Conservation (phyloP, 805 yeast genomes). For the Priceomyces medius region DNA sequence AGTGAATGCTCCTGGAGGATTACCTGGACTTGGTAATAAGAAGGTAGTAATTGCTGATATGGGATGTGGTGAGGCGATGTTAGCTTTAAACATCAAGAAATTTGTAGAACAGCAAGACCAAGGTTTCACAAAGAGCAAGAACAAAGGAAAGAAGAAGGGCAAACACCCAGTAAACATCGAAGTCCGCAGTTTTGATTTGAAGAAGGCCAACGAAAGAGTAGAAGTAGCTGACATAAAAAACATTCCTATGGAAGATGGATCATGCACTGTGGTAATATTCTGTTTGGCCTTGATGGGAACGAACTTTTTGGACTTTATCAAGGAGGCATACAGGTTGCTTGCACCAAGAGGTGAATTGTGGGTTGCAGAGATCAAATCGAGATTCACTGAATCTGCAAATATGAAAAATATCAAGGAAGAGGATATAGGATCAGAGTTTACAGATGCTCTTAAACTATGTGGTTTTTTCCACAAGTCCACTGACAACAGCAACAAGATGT, state of each 20-base stretch:
- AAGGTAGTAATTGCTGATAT: constrained; percentile 88
- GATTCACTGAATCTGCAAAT: constrained; percentile 62
- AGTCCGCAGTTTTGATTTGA: constrained; percentile 89
- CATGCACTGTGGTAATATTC: constrained; percentile 86
- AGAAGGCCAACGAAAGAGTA: constrained; percentile 81
- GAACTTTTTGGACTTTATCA: constrained; percentile 85
- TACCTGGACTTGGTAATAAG: constrained; percentile 69
- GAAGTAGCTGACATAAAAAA: constrained; percentile 95
- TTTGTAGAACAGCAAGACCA: constrained; percentile 38
- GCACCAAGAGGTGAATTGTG: constrained; percentile 93
- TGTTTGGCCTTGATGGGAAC: constrained; percentile 98
- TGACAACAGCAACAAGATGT: constrained; percentile 88
- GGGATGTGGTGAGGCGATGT: constrained; percentile 98
- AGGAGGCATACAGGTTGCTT: constrained; percentile 83
- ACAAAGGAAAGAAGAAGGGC: constrained; percentile 26
- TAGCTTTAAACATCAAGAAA: constrained; percentile 63
- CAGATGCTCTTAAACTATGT: constrained; percentile 65
- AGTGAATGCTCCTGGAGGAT: constrained; percentile 95
- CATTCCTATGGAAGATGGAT: constrained; percentile 78
- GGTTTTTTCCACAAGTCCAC: constrained; percentile 90
- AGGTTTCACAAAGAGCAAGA: constrained; percentile 22
- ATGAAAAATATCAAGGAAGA: constrained; percentile 30
- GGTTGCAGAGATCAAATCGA: constrained; percentile 95
- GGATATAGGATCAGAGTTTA: constrained; percentile 71
- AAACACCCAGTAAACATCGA: constrained; percentile 41